A percentile compares a stretch with the other conserved stretches of the same genome.
phyloP scores from a whole-genome alignment of 2,329 filamentous ascomycete genomes.

The Pseudocercospora cruenta region DNA sequence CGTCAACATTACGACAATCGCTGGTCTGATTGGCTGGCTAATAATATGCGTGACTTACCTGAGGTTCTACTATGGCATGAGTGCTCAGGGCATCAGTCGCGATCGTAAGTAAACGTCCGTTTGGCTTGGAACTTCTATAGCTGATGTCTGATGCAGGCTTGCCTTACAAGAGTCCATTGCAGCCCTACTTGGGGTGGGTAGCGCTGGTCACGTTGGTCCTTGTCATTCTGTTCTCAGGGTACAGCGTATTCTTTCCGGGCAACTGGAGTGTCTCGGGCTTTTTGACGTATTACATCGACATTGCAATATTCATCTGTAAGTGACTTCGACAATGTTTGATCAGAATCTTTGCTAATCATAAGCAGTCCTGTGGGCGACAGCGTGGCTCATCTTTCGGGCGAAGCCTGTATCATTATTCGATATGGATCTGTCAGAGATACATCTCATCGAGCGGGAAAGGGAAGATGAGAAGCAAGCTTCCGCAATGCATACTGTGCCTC shows the following conservation, averaged over 20 bases:
- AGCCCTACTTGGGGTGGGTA: slow-evolving; percentile 61
- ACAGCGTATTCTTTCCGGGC: slow-evolving; percentile 57
- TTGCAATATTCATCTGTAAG: slow-evolving; percentile 22
- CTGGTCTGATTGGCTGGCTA: slow-evolving; percentile 24
- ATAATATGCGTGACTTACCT: slow-evolving; percentile 26
- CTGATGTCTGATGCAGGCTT: slow-evolving; percentile 11
- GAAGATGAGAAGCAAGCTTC: slow-evolving; percentile 8
- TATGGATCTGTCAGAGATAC: slow-evolving; percentile 24
- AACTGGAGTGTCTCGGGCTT: slow-evolving; percentile 39
- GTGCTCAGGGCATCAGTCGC: slow-evolving; percentile 17
- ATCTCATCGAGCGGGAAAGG: slow-evolving; percentile 22
- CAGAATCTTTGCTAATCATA: background rate
- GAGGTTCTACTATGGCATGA: slow-evolving; percentile 21
- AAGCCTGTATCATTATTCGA: slow-evolving; percentile 5
- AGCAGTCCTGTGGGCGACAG: slow-evolving; percentile 15
- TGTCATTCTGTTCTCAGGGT: slow-evolving; percentile 68
- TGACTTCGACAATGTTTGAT: background rate
- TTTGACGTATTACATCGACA: slow-evolving; percentile 27
- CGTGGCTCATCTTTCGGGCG: slow-evolving; percentile 6
- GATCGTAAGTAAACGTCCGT: slow-evolving; percentile 9
- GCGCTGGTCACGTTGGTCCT: slow-evolving; percentile 59
- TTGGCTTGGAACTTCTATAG: too few relatives aligned
- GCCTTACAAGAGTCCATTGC: slow-evolving; percentile 48
- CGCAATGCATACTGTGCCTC: background rate
- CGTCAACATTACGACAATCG: slow-evolving; percentile 26